Conservation (phyloP, 2,329 filamentous ascomycete species). For the Beauveria varroae region DNA sequence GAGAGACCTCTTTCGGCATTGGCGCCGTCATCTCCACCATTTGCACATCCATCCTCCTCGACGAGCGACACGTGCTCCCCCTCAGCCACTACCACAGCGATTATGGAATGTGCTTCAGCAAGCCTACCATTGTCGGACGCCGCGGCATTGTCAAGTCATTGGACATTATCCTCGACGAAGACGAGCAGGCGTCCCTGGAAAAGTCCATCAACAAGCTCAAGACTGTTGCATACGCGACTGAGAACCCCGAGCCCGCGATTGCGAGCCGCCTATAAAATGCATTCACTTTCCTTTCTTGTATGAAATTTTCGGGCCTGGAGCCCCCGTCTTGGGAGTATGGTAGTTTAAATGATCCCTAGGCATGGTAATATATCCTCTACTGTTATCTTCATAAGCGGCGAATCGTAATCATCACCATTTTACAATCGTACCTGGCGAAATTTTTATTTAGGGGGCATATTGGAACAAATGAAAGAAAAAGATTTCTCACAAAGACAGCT, state of each 20-base stretch:
- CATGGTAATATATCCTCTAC: slow-evolving; percentile 11
- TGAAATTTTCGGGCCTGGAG: background rate
- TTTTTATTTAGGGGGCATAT: background rate
- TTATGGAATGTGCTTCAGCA: slow-evolving; percentile 39
- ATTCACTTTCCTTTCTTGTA: slow-evolving; percentile 2
- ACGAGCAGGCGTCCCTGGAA: slow-evolving; percentile 11
- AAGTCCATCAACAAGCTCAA: slow-evolving; percentile 11
- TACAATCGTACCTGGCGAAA: no score
- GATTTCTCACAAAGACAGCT: no score
- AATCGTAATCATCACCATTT: background rate
- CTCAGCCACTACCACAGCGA: slow-evolving; percentile 42
- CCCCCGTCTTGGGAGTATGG: background rate
- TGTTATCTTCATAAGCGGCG: slow-evolving; percentile 1
- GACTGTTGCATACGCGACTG: slow-evolving; percentile 8
- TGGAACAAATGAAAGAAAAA: background rate
- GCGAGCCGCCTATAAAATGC: slow-evolving; percentile 6
- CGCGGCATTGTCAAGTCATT: slow-evolving; percentile 28
- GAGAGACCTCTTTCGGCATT: slow-evolving; percentile 42
- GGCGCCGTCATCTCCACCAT: slow-evolving; percentile 39
- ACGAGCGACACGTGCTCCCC: slow-evolving; percentile 37
- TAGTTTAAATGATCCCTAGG: slow-evolving; percentile 8
- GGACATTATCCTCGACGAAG: slow-evolving; percentile 6
- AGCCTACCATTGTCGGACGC: slow-evolving; percentile 41
- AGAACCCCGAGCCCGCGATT: slow-evolving; percentile 7
- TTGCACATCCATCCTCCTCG: slow-evolving; percentile 42